These are phyloP conservation scores for Cladobotryum mycophilum DNA, from an alignment of 2,329 filamentous ascomycete species.

Conservation along the genomic window DNA sequence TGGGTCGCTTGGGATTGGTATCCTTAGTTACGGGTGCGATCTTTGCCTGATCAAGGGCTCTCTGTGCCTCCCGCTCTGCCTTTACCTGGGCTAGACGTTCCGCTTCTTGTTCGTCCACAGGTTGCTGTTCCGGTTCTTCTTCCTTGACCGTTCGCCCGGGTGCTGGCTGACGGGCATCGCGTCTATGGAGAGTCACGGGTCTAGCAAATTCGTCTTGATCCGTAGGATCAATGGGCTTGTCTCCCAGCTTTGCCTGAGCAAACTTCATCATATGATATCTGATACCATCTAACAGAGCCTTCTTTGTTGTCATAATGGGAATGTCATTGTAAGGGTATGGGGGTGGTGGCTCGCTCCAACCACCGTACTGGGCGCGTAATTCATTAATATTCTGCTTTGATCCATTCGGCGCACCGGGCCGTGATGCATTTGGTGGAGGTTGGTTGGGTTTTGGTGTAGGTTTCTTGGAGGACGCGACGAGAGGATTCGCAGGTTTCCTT, in stretches of 20 bases:
- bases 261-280: conserved; percentile 87
- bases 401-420: conserved; percentile 20
- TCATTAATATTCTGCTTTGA: conserved; percentile 33
- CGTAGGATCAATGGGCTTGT: conserved; percentile 61
- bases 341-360: conserved; percentile 51
- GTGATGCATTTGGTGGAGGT: conserved; percentile 15
- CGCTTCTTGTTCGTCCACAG: conserved; percentile 51
- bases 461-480: conserved; percentile 55
- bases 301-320: conserved; percentile 78
- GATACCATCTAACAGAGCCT: conserved; percentile 68
- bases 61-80: conserved; percentile 77
- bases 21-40: conserved; percentile 77
- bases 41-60: conserved; percentile 81
- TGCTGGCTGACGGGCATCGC: conserved; percentile 69
- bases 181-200: conserved; percentile 81
- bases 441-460: conserved; percentile 20
- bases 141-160: conserved; percentile 59
- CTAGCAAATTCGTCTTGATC: conserved; percentile 75
- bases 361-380: conserved; percentile 42
- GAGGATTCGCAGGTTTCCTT: conserved; percentile 48
- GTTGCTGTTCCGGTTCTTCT: conserved; percentile 39
- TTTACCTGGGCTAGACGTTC: conserved; percentile 63
- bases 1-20: conserved; percentile 40
- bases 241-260: conserved; percentile 46
- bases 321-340: conserved; percentile 45